Evolutionary conservation across 2,329 filamentous ascomycete genomes (phyloP), one percentile per base, ranked within the genome.

Genomic region (Leptodontidium sp.): DNA sequence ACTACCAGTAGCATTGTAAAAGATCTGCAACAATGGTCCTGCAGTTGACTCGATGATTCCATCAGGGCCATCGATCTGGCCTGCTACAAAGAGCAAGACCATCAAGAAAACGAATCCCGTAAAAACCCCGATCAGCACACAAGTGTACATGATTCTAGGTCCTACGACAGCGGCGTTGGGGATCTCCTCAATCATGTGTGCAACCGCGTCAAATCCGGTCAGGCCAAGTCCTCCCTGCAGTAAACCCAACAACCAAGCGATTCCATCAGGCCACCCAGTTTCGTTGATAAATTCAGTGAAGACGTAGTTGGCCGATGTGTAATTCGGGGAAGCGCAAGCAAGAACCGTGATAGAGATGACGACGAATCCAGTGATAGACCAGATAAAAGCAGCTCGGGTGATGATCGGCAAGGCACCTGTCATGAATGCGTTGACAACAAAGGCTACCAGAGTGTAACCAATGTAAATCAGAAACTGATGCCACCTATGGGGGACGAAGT

Each of bases 391-490:
- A 32, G 79, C 81, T 49, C 81, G 81, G 1, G 84, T 83, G 32
- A 87, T 81, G 43, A 81, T 81, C 68, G 87, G 83, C 15, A 88
- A 78, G 4, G 84, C 77, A 26, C 84, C 81, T 0, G 84, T 82
- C 11, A 83, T 78, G 74, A 82, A 85, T 57, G 85, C 80, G 72
- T 88, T 88, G 58, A 84, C 78, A 0, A 75, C 70, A 3, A 84
- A 79, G 1, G 83, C 82, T 2, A 84, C 65, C 15, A 82, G 67
- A 2, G 83, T 82, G 47, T 87, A 81, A 4, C 82, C 79, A 68
- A 87, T 87, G 4, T 86, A 81, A 0, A 87, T 79, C 1, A 88
- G 78, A 1, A 86, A 84, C 0, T 83, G 84, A 68, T 87, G 85
- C 85, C 85, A 87, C 24, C 85, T 79, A 69, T 86, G 78, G 61